Conservation (phyloP, 2,329 filamentous ascomycete species). For the Truncatella angustata region DNA sequence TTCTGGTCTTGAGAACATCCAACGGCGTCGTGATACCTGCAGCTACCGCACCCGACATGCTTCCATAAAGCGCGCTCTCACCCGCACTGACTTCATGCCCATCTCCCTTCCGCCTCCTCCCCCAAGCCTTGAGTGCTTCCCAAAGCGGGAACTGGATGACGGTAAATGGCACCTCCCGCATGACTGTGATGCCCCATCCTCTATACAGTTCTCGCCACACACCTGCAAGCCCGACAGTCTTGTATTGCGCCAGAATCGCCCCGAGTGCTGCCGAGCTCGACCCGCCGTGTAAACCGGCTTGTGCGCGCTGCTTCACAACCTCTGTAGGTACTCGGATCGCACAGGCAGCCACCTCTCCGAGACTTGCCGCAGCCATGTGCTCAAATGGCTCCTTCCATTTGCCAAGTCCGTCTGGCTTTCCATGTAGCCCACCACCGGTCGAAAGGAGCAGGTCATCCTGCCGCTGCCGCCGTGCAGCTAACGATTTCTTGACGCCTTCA, state of each 20-base stretch:
- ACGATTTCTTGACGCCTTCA: conserved; percentile 66
- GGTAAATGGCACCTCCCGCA: conserved; percentile 96
- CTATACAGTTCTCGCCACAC: conserved; percentile 86
- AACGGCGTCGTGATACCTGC: conserved; percentile 88
- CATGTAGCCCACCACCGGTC: conserved; percentile 5
- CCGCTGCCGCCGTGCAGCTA: conserved; percentile 32
- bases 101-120: conserved; percentile 40
- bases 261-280: conserved; percentile 65
- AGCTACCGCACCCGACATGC: conserved; percentile 77
- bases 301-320: conserved; percentile 94
- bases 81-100: conserved; percentile 57
- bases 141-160: conserved; percentile 96
- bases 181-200: conserved; percentile 87
- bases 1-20: conserved; percentile 93
- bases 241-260: conserved; percentile 61
- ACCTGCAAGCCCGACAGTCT: conserved; percentile 42
- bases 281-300: conserved; percentile 78
- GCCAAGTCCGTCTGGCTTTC: neutral
- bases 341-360: conserved; percentile 91
- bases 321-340: conserved; percentile 91
- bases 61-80: conserved; percentile 85
- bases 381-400: conserved; percentile 35
- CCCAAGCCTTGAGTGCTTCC: conserved; percentile 84
- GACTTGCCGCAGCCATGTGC: conserved; percentile 82
- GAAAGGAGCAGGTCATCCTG: conserved; percentile 20